These are phyloP conservation scores for Stephania japonica DNA, from an alignment of 164 flowering plant species.

Conservation along the genomic window DNA sequence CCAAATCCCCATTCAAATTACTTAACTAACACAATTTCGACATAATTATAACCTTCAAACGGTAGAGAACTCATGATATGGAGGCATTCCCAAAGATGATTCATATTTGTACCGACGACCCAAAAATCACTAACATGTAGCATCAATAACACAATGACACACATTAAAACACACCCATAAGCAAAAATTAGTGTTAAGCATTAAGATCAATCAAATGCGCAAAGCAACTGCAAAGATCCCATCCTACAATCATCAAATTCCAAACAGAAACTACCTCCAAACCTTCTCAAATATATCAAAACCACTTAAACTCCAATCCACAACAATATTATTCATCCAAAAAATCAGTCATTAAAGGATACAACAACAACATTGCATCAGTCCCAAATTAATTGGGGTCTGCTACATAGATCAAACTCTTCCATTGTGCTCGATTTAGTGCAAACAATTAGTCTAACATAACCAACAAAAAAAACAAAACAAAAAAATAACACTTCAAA, in stretches of 20 bases:
- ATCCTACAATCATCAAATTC: background rate
- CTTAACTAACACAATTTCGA: too few relatives aligned
- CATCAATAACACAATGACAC: background rate
- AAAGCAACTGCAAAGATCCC: background rate
- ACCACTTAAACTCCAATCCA: background rate
- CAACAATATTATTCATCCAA: background rate
- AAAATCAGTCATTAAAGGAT: background rate
- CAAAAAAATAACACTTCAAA: conserved; percentile 31
- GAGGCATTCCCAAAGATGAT: background rate
- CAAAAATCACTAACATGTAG: background rate
- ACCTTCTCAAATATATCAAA: background rate
- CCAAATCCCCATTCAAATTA: background rate
- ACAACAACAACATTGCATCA: background rate
- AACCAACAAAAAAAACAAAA: too few relatives aligned
- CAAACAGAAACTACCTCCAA: too few relatives aligned
- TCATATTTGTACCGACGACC: background rate
- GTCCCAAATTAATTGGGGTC: background rate
- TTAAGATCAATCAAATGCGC: background rate
- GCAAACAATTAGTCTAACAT: too few relatives aligned
- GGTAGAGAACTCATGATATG: background rate
- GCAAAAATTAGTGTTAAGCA: background rate
- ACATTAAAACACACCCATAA: background rate
- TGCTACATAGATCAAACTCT: too few relatives aligned
- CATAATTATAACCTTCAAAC: background rate
- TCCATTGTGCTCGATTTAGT: too few relatives aligned